A percentile compares a stretch with the other conserved stretches of the same genome.
phyloP scores from a whole-genome alignment of 2,329 filamentous ascomycete species.

The Penicillium olsonii region DNA sequence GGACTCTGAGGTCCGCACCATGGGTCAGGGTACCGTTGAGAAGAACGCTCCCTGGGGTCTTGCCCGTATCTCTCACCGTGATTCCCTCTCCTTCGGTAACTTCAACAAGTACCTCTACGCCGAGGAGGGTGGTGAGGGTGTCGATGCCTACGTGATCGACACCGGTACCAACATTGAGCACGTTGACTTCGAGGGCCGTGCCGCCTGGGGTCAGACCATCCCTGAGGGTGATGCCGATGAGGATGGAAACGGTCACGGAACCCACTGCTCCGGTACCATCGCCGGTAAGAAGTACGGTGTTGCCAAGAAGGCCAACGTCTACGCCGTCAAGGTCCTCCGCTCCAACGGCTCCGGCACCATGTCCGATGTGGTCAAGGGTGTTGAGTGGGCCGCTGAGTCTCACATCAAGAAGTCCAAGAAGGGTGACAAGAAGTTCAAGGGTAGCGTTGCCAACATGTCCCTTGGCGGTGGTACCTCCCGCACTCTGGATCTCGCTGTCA shows the following conservation, averaged over 20 bases:
- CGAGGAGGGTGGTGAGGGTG: constrained; percentile 87
- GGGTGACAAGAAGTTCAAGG: constrained; percentile 97
- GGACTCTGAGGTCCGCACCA: constrained; percentile 87
- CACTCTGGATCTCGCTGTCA: constrained; percentile 86
- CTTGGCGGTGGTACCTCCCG: constrained; percentile 96
- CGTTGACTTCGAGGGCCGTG: constrained; percentile 96
- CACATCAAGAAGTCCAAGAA: constrained; percentile 74
- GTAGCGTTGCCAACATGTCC: constrained; percentile 98
- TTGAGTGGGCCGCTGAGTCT: constrained; percentile 84
- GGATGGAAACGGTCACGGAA: constrained; percentile 97
- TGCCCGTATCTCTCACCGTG: constrained; percentile 94
- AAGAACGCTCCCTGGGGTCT: constrained; percentile 98
- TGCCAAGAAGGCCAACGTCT: constrained; percentile 96
- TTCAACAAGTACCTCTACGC: constrained; percentile 99
- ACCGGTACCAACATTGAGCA: constrained; percentile 93
- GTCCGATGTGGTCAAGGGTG: constrained; percentile 98
- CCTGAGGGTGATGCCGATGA: constrained; percentile 78
- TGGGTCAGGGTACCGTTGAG: constrained; percentile 63
- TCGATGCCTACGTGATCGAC: constrained; percentile 98
- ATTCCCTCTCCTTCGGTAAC: constrained; percentile 80
- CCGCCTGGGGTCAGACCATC: constrained; percentile 96
- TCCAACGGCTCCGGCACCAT: constrained; percentile 98
- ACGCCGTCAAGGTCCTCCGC: constrained; percentile 96
- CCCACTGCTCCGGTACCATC: constrained; percentile 97
- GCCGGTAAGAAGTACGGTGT: constrained; percentile 99